phyloP scores from a whole-genome alignment of 345 rosid species.

The Citrus glauca region DNA sequence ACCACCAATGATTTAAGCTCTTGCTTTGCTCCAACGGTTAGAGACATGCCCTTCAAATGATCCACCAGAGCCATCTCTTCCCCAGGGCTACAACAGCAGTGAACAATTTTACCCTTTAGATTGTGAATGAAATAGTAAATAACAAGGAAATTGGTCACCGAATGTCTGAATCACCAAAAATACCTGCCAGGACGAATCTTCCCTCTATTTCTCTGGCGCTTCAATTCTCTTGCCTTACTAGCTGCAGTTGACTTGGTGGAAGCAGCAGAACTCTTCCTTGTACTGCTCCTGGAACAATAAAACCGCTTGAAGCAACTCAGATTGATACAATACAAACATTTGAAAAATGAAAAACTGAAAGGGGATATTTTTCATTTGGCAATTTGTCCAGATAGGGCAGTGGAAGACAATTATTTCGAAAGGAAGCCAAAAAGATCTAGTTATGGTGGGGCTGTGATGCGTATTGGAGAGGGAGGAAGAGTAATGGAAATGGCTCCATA shows the following conservation, averaged over 20 bases:
- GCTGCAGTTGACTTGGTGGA: conserved; percentile 58
- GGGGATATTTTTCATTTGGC: neutral
- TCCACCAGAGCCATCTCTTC: conserved; percentile 96
- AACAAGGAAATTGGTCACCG: neutral
- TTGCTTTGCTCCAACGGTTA: conserved; percentile 59
- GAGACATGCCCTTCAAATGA: conserved; percentile 84
- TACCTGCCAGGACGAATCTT: conserved; percentile 97
- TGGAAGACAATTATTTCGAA: neutral
- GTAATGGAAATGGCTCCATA: neutral
- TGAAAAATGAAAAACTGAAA: neutral
- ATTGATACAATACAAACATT: neutral
- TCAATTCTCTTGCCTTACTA: conserved; percentile 63
- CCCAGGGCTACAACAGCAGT: conserved; percentile 56
- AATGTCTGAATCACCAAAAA: neutral
- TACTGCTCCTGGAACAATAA: conserved; percentile 40
- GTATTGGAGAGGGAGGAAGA: neutral
- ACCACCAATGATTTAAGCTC: conserved; percentile 76
- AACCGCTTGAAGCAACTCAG: conserved; percentile 3
- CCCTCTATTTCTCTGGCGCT: conserved; percentile 73
- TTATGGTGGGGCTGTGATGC: neutral
- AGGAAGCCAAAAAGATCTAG: neutral
- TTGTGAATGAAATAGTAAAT: neutral
- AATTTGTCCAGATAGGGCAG: neutral
- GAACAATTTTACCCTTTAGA: conserved; percentile 18
- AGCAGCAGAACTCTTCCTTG: conserved; percentile 70